Base-by-base conservation (phyloP, 164 flowering plant genomes). In the Sedum album region DNA sequence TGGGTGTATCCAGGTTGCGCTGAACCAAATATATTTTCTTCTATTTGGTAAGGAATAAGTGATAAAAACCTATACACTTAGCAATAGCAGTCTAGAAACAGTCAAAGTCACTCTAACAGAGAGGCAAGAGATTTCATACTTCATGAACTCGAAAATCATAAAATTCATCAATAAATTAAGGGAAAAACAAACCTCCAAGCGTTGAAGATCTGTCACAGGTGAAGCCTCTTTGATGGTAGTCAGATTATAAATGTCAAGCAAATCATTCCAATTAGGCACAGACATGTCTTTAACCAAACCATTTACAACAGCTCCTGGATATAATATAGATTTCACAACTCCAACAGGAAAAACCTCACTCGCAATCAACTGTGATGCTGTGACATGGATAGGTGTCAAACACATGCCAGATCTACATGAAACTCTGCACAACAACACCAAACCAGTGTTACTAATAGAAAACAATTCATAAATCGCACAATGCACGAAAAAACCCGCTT, bases 341-440 rank as follows among this genome's bases (percentile, higher is more conserved):
- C 78, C 65, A 35, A 79, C 62, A 42, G 98, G 98, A 74, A 89
- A 82, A 66, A 88, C 76, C 55, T 88, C 92, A 76, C 91, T 87
- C 26, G 96, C 87, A 74, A 88, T 81, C 81, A 92, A 75, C 78
- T 88, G 96, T 33, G 91, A 88, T 41, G 91, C 84, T n/a, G 96
- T 87, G 30, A 92, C 91, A 51, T 87, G 89, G 35, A 90, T 25
- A 21, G 98, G 96, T 15, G 91, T 79, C 49, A 81, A 72, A 67
- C 94, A 87, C 81, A 83, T 79, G 55, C 96, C 96, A 66, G 90
- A 78, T 77, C 91, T 79, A 77, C 96, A 92, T 71, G 91, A 82
- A 6, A 90, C 78, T 82, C 98, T 92, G 85, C 30, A 51, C 60
- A 70, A n/a, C n/a, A n/a, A n/a, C n/a, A n/a, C n/a, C n/a, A n/a